These are phyloP conservation scores for Boechera divaricarpa DNA, from an alignment of 345 rosid species.

Conservation along the genomic window DNA sequence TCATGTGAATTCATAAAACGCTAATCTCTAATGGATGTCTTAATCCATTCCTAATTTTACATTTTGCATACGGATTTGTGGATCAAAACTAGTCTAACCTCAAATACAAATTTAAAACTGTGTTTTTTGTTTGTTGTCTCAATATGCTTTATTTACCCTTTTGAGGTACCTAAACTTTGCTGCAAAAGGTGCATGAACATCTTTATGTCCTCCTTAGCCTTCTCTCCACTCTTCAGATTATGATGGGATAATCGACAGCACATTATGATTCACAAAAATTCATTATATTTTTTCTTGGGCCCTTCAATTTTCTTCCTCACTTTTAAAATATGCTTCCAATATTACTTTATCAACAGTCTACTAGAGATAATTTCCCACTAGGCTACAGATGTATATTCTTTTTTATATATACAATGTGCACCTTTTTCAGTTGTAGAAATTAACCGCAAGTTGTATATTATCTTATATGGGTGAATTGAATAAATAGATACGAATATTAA, in stretches of 20 bases:
- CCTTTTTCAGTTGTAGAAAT: constrained; percentile 13
- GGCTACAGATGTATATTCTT: constrained; percentile 22
- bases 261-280: constrained; percentile 39
- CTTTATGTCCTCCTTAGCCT: constrained; percentile 40
- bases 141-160: constrained; percentile 37
- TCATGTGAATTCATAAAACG: constrained; percentile 14
- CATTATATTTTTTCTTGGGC: constrained; percentile 39
- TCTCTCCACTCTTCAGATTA: constrained; percentile 44
- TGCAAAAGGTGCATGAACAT: constrained; percentile 43
- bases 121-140: constrained; percentile 5
- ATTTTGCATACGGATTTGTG: constrained; percentile 11
- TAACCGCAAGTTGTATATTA: not conserved
- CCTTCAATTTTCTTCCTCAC: constrained; percentile 37
- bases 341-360: constrained; percentile 29
- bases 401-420: not conserved
- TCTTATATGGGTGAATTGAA: not conserved
- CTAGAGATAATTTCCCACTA: constrained; percentile 25
- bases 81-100: constrained; percentile 16
- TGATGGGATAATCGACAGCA: constrained; percentile 42
- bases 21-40: constrained; percentile 32
- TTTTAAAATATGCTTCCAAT: constrained; percentile 38
- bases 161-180: constrained; percentile 49
- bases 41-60: constrained; percentile 31
- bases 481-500: not conserved
- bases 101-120: constrained; percentile 1